Conservation (phyloP, 108 stramenopile species). For the Schizochytrium sp. region DNA sequence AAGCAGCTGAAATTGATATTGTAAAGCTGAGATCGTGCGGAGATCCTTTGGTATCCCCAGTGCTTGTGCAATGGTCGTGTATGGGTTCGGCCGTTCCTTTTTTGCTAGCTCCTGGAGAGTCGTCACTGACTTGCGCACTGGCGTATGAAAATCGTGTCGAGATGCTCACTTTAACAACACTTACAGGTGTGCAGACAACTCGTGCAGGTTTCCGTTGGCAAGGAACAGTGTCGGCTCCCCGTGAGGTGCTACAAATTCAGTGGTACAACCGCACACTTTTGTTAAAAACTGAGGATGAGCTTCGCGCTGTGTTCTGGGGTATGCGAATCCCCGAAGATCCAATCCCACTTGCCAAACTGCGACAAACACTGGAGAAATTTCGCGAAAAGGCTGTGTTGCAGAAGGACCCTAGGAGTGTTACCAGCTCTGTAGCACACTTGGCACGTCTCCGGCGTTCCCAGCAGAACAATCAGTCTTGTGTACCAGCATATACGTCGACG, state of each 20-base stretch:
- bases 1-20: neutral
- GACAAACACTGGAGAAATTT: neutral
- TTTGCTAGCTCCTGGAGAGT: neutral
- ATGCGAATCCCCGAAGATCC: neutral
- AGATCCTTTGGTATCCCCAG: neutral
- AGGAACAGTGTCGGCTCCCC: neutral
- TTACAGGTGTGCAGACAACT: neutral
- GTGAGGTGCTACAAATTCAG: neutral
- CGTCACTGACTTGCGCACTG: constrained; percentile 5
- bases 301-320: constrained; percentile 4
- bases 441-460: too few species aligned
- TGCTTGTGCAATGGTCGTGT: constrained; percentile 9
- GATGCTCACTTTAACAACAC: neutral
- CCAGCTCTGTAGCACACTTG: neutral
- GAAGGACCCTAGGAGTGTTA: neutral
- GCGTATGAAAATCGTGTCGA: neutral
- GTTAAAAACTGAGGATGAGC: neutral
- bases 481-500: too few species aligned
- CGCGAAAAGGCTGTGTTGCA: neutral
- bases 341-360: neutral
- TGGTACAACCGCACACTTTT: constrained; percentile 10
- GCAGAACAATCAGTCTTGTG: too few species aligned
- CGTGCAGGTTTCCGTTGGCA: constrained; percentile 19
- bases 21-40: neutral
- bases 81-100: neutral